A percentile compares a stretch with the other conserved stretches of the same genome.
Conservation (phyloP, 352 stramenopile species). For the Pythium insidiosum region DNA sequence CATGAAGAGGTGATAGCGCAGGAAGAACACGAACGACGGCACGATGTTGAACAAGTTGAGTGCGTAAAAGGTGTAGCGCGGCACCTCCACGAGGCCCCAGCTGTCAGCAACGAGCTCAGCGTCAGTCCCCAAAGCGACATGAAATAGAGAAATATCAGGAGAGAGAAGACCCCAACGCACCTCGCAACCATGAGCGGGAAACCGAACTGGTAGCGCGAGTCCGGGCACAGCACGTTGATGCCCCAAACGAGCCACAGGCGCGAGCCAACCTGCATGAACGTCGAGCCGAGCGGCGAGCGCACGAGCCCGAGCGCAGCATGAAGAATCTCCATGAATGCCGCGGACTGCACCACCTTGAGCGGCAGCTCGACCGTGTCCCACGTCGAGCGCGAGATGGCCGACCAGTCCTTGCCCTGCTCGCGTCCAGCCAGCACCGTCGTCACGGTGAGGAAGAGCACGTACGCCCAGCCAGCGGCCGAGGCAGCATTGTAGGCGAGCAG, state of each 20-base stretch:
- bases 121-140: too few species aligned
- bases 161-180: too few species aligned
- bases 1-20: slow-evolving; percentile 97
- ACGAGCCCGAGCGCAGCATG: slow-evolving; percentile 94
- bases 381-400: slow-evolving; percentile 29
- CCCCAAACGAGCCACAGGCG: slow-evolving; percentile 92
- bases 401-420: slow-evolving; percentile 42
- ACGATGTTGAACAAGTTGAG: slow-evolving; percentile 90
- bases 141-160: too few species aligned
- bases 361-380: slow-evolving; percentile 50
- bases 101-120: too few species aligned
- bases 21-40: slow-evolving; percentile 93
- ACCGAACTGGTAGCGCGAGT: slow-evolving; percentile 71
- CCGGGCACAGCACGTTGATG: slow-evolving; percentile 86
- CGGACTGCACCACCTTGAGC: slow-evolving; percentile 89
- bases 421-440: slow-evolving; percentile 32
- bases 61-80: slow-evolving; percentile 97
- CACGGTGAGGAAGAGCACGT: slow-evolving; percentile 59
- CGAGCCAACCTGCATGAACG: slow-evolving; percentile 88
- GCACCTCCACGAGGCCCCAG: slow-evolving; percentile 88
- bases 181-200: slow-evolving; percentile 86
- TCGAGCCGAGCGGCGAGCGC: slow-evolving; percentile 91
- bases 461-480: slow-evolving; percentile 63
- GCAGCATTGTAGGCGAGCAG: slow-evolving; percentile 66
- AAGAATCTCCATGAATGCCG: slow-evolving; percentile 94